phyloP scores from a whole-genome alignment of 371 early-diverging fungal species.

The Neoconidiobolus thromboides region DNA sequence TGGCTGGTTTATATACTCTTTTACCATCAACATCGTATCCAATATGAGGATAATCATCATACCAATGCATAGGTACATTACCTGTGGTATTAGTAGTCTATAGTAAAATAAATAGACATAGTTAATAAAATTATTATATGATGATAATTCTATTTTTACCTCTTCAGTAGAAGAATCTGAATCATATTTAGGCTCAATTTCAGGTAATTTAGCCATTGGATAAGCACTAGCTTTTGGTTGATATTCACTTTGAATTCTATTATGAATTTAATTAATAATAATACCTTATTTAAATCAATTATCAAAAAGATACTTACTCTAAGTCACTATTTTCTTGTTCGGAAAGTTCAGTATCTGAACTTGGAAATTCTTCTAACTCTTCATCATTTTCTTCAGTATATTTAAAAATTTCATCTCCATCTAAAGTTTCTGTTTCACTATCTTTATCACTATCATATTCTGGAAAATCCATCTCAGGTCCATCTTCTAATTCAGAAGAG shows the following conservation, averaged over 20 bases:
- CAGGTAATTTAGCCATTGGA: conserved; percentile 19
- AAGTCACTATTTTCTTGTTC: background rate
- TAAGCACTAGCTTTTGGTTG: background rate
- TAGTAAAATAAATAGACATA: background rate
- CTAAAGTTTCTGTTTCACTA: background rate
- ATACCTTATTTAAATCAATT: background rate
- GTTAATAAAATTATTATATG: background rate
- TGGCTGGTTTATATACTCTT: conserved; percentile 69
- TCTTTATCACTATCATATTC: background rate
- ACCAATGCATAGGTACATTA: conserved; percentile 90
- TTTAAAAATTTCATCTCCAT: background rate
- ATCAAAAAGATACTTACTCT: background rate
- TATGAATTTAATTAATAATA: no score
- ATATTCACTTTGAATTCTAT: no score
- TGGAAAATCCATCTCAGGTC: background rate
- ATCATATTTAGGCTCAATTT: conserved; percentile 80
- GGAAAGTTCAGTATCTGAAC: background rate
- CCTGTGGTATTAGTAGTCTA: conserved; percentile 64
- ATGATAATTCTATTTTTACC: conserved; percentile 15
- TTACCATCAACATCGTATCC: conserved; percentile 91
- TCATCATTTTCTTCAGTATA: background rate
- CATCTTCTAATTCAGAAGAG: background rate
- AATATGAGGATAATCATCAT: conserved; percentile 86
- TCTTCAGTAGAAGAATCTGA: conserved; percentile 83
- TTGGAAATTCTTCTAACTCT: background rate